A percentile compares a stretch with the other conserved stretches of the same genome.
Evolutionary conservation across 176 grass and related monocot genomes (phyloP).

Genomic region (Dactylis glomerata): DNA sequence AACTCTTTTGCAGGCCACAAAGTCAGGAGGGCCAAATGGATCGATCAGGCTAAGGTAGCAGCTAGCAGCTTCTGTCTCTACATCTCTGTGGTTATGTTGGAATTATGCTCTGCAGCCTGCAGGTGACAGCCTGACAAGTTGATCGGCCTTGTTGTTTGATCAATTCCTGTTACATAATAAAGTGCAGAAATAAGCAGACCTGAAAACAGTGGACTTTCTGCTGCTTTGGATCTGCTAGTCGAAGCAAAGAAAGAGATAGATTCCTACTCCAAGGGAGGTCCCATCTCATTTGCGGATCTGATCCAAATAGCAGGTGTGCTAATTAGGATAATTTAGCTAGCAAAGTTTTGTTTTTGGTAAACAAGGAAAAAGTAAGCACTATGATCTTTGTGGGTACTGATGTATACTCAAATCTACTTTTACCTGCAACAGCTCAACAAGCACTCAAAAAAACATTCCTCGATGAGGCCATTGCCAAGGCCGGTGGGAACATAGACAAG

Average conservation of each 20-base stretch:
- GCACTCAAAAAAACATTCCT: slow-evolving; percentile 87
- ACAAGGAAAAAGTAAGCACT: too few species aligned
- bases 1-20: slow-evolving; percentile 68
- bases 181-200: slow-evolving; percentile 94
- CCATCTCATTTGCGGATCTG: slow-evolving; percentile 83
- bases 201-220: slow-evolving; percentile 82
- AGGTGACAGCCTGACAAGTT: neutral
- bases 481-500: slow-evolving; percentile 91
- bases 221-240: slow-evolving; percentile 61
- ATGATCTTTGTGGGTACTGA: too few species aligned
- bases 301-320: slow-evolving; percentile 64
- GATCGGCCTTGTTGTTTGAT: neutral
- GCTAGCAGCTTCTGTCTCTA: neutral
- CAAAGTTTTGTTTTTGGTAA: too few species aligned
- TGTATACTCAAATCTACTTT: neutral
- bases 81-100: neutral
- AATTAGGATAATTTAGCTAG: neutral
- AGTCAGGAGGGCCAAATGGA: slow-evolving; percentile 93
- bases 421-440: slow-evolving; percentile 69
- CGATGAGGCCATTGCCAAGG: slow-evolving; percentile 79
- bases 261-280: slow-evolving; percentile 82
- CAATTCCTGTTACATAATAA: slow-evolving; percentile 38
- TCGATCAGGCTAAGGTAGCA: slow-evolving; percentile 93
- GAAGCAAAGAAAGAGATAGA: slow-evolving; percentile 88
- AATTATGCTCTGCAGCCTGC: neutral